Base-by-base conservation (phyloP, 257 asterid genomes). In the Ehretia macrophylla region DNA sequence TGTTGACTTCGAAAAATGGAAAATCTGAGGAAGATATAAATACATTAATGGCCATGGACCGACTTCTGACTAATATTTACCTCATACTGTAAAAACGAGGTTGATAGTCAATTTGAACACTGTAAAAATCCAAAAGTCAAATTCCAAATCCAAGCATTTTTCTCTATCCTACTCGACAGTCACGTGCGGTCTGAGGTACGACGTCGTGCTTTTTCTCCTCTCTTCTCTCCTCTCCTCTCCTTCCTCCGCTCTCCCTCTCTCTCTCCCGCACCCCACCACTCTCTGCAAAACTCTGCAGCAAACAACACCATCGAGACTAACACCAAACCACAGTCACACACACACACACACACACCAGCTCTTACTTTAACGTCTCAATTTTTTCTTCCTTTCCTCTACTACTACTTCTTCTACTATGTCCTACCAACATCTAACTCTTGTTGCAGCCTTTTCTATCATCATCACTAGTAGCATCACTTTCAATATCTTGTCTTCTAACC, bases 161-260 rank as follows among this genome's bases (percentile, higher is more conserved):
- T 63, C 76, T 66, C 71, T 62, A 14, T 65, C 76, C 76, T 71
- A 65, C 68, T 51, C 60, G 45, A 72, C 74, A n/a, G 73, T 75
- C 87, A 81, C 91, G 85, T 83, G 91, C 71, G 74, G 53, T 67
- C 81, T 77, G 78, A 65, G 53, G 78, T 75, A 79, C 83, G 74
- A 60, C 68, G 63, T 70, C 37, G 35, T 1, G 35, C 35, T 27
- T 27, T 27, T 27, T 27, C 35, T 27, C 16, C 16, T 10, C 16
- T 42, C 47, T 4, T 42, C 47, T 42, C 47, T 42, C 11, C 11
- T 38, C 44, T 38, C 44, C 6, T 5, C 44, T 38, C 44, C 11
- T 11, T 38, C 11, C 11, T 38, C 44, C 11, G 44, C 6, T 38
- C 44, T 6, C 11, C 44, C 44, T 38, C 44, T 38, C 6, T 42